Base-by-base conservation (phyloP, 257 asterid species). In the Plantago elongata region DNA sequence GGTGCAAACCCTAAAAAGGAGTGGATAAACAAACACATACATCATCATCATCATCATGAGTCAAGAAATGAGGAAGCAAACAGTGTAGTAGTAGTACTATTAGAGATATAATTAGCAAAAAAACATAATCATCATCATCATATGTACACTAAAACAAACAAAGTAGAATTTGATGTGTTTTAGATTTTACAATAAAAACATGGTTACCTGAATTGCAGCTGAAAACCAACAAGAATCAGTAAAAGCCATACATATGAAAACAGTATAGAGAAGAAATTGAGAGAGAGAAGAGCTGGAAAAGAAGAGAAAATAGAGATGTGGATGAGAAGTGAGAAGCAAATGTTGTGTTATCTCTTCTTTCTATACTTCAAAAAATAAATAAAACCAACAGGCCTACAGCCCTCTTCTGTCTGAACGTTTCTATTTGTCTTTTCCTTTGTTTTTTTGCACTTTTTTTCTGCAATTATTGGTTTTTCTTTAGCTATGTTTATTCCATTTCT, bases 361-460 rank as follows among this genome's bases (percentile, higher is more conserved):
- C 65, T 62, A 57, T 54, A 75, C 75, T 75, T 72, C 63, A 54
- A 54, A 27, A 54, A 52, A 52, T 0, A 10, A 51, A 51, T 1
- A 51, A 51, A 77, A 68, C 77, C 82, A 34, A 34, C 66, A 71
- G 71, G 76, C 82, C 52, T 72, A 72, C 76, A 79, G 63, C 60
- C 79, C 71, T 67, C 62, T 68, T 76, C 87, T 84, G 89, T 76
- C 87, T 84, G 89, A 22, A 78, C 87, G 89, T 82, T 80, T 66
- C 74, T 65, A 27, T 87, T 87, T 87, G 95, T 87, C 93, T 78
- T 80, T 82, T 87, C 65, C 77, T 77, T 71, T 80, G 88, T 78
- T 71, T 58, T 54, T 74, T 71, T 78, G 61, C 62, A 73, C 57
- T 67, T 70, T 68, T 70, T 71, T 60, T 62, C 22, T 54, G 66